phyloP scores from a whole-genome alignment of 108 stramenopile genomes.

The Licmophora abbreviata region DNA sequence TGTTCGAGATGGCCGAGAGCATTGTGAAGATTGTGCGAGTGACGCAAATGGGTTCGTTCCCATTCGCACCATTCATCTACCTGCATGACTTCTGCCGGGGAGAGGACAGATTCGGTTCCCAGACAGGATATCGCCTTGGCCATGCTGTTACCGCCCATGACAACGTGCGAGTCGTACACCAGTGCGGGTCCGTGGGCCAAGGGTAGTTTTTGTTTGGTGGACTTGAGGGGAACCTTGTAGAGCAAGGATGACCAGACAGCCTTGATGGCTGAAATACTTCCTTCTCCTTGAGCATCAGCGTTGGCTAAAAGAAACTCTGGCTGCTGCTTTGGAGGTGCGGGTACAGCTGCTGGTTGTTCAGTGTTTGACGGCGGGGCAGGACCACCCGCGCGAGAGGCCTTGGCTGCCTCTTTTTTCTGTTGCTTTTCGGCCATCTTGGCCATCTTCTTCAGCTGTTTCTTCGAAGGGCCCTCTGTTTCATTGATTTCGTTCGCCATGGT shows the following conservation, averaged over 20 bases:
- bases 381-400: constrained; percentile 9
- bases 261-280: constrained; percentile 34
- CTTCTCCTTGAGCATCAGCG: neutral
- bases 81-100: constrained; percentile 5
- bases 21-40: constrained; percentile 8
- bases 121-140: constrained; percentile 44
- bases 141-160: constrained; percentile 76
- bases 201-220: constrained; percentile 19
- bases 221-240: constrained; percentile 30
- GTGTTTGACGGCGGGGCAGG: constrained; percentile 5
- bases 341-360: constrained; percentile 10
- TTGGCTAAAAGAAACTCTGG: constrained; percentile 20
- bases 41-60: constrained; percentile 52
- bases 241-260: constrained; percentile 51
- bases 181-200: constrained; percentile 36
- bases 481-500: neutral
- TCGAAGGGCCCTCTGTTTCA: constrained; percentile 31
- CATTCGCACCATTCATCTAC: constrained; percentile 82
- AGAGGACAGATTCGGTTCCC: constrained; percentile 1
- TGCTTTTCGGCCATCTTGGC: constrained; percentile 80
- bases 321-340: neutral
- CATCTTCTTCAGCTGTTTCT: constrained; percentile 76
- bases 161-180: constrained; percentile 26
- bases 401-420: constrained; percentile 48
- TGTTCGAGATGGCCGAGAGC: constrained; percentile 4